These are phyloP conservation scores for Candida coquimbonensis DNA, from an alignment of 805 yeast species.

Conservation along the genomic window DNA sequence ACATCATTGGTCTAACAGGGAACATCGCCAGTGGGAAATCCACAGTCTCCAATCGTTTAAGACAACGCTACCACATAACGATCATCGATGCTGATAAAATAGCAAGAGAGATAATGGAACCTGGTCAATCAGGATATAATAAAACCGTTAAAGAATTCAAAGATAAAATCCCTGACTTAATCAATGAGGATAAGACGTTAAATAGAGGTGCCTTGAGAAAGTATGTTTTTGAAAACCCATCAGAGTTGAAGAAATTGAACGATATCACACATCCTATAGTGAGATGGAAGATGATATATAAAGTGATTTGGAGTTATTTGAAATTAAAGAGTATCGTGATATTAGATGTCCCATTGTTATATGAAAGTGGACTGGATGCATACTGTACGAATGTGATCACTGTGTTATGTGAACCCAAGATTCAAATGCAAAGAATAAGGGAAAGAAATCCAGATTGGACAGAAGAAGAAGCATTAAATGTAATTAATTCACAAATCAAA, in stretches of 20 bases:
- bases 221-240: slow-evolving; percentile 65
- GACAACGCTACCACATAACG: slow-evolving; percentile 43
- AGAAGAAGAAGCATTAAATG: slow-evolving; percentile 56
- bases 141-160: slow-evolving; percentile 57
- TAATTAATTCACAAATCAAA: slow-evolving; percentile 75
- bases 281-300: slow-evolving; percentile 48
- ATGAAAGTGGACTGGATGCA: slow-evolving; percentile 66
- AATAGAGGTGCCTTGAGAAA: slow-evolving; percentile 74
- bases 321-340: slow-evolving; percentile 53
- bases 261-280: slow-evolving; percentile 86
- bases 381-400: slow-evolving; percentile 69
- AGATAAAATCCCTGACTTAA: slow-evolving; percentile 42
- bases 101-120: slow-evolving; percentile 80
- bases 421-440: slow-evolving; percentile 58
- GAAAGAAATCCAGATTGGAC: slow-evolving; percentile 62
- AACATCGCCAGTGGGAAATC: slow-evolving; percentile 97
- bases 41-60: slow-evolving; percentile 64
- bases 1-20: slow-evolving; percentile 92
- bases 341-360: slow-evolving; percentile 84
- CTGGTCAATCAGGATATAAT: slow-evolving; percentile 66
- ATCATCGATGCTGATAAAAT: slow-evolving; percentile 87
- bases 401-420: slow-evolving; percentile 50
- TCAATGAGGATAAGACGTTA: slow-evolving; percentile 31
- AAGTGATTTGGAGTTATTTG: slow-evolving; percentile 52
- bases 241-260: slow-evolving; percentile 55